Base-by-base conservation (phyloP, 2,329 filamentous ascomycete genomes). In the Hypoxylon sp. region DNA sequence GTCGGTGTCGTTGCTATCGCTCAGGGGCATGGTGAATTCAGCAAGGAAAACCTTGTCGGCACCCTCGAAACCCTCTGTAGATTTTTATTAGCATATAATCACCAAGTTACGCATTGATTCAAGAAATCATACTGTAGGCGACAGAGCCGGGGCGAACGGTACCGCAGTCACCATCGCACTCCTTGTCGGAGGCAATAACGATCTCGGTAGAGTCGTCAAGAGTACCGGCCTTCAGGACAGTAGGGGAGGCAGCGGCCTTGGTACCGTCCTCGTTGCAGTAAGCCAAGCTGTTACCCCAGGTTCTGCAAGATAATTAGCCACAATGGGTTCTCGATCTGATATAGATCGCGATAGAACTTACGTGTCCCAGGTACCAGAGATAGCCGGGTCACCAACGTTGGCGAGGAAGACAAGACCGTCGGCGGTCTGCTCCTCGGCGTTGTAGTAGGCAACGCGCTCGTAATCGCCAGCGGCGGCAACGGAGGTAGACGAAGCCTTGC, bases 41-140 rank as follows among this genome's bases (percentile, higher is more conserved):
- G 89, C 79, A 57, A 91, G 77, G 74, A 92, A 91, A 44, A 87
- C 77, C 74, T 90, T 91, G 63, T 84, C 80, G 20, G 79, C 76
- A 38, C 88, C 88, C 27, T 73, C 79, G 72, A 90, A 92, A 53
- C 88, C 89, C 71, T 90, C 82, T 87, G 59, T 32, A 27, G 23
- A 25, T 25, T 12, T 5, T 9, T 4, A 13, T 34, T 30, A 59
- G 46, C 16, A 36, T 23, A 15, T 7, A 47, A 20, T 19, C 5
- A 19, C 12, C 7, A 16, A 25, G 34, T 57, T 45, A 62, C 54
- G 12, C 25, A 15, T 17, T 23, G 4, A 4, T 7, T 5, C 19
- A 13, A 20, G 20, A 26, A 3, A 29, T 64, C 69, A 27, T 69
- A 75, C 73, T 75, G 68, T 79, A 78, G 8, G 76, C 75, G 13